Percentiles rank a stretch among this genome's conserved stretches.
phyloP scores from a whole-genome alignment of 176 grass and related monocot species.

The Hyparrhenia diplandra region DNA sequence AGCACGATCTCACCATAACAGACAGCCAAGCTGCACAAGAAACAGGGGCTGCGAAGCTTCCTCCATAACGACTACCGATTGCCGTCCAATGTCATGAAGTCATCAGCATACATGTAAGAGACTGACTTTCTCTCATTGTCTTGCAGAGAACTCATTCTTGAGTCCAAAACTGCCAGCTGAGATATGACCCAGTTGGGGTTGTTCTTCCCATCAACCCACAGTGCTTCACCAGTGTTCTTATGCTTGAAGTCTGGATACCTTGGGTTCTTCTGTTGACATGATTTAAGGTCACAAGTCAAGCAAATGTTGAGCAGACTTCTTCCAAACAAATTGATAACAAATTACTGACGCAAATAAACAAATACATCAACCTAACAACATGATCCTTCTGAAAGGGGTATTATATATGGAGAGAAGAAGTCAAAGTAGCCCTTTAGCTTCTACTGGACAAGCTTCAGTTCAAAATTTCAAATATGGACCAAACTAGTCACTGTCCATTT shows the following conservation, averaged over 20 bases:
- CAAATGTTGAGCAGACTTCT: background rate
- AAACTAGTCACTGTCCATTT: background rate
- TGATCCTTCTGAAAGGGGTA: background rate
- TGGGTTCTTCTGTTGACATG: conserved; percentile 53
- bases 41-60: background rate
- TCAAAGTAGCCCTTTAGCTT: background rate
- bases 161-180: conserved; percentile 70
- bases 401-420: background rate
- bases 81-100: conserved; percentile 42
- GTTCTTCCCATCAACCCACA: conserved; percentile 68
- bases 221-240: conserved; percentile 63
- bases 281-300: background rate
- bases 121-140: conserved; percentile 34
- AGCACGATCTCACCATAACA: background rate
- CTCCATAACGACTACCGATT: background rate
- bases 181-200: conserved; percentile 70
- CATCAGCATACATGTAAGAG: conserved; percentile 54
- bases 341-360: background rate
- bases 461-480: background rate
- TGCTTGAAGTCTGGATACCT: conserved; percentile 76
- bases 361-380: background rate
- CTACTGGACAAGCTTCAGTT: background rate
- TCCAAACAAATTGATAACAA: background rate
- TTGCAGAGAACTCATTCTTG: conserved; percentile 56
- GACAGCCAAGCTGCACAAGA: background rate